Evolutionary conservation across 306 rosid genomes (phyloP), one percentile per base, ranked within the genome.

Genomic region (Cajanus cajan): DNA sequence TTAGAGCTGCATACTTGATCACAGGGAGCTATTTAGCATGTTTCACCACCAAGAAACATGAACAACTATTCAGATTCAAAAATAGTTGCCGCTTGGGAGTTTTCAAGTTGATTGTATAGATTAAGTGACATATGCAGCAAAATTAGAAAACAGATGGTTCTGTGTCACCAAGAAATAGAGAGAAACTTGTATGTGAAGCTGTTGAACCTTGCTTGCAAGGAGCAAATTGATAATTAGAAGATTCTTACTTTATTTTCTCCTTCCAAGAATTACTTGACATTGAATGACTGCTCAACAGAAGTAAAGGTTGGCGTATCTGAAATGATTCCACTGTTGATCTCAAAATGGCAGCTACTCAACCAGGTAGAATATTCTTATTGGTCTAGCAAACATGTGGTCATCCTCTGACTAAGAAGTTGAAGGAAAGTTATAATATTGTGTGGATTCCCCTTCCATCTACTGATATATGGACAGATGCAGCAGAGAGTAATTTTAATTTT

Each of bases 361-460:
- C 57, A 57, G n/a, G 88, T 89, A 45, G 77, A 84, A 44, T 74
- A 61, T 87, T 87, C 74, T 83, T 85, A 12, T 73, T 91, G 36
- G 85, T 85, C 86, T 89, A 88, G 55, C 92, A 89, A 88, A 88
- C 91, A 82, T 70, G 61, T 72, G 83, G 84, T 72, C 88, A 85
- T 86, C 90, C 84, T 65, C 52, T 73, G 72, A 77, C 65, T 72
- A 84, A 79, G 62, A 58, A 8, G n/a, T 50, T 69, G 19, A 78
- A 34, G 58, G 88, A 62, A 69, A 79, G 70, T 34, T 87, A 81
- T n/a, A 73, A 74, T 80, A 77, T 91, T 73, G 77, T 88, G 25
- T 91, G 96, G 96, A 37, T 88, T 72, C 93, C 96, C 33, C 82
- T 88, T 85, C 78, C 92, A 63, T 77, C 45, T 73, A 82, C 93